Evolutionary conservation across 257 asterid species (phyloP), one percentile per base, ranked within the genome.

Genomic region (Echites panduratus): DNA sequence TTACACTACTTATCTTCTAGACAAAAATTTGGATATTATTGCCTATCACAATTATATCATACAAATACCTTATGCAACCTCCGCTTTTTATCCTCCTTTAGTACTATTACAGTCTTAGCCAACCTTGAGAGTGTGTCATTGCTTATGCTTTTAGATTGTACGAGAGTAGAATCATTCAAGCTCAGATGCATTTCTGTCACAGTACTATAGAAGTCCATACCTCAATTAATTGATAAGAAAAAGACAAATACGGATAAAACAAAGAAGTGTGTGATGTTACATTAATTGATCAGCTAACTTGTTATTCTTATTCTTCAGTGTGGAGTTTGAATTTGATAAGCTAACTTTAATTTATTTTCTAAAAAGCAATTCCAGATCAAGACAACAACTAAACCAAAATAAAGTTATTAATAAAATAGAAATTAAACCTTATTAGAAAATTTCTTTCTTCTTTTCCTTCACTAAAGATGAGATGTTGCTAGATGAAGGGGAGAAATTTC

Each of bases 101-200:
- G 86, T 49, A 87, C 80, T 64, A 82, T 73, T 76, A 92, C 97
- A 27, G 99, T 95, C 81, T 87, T 87, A 4, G 94, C 96, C 87
- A 95, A 77, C 70, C 89, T 84, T 58, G 97, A 82, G 41, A 95
- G 79, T 7, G 99, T 95, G 45, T 86, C 96, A 72, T 92, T 83
- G 84, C 98, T 92, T 72, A 95, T 92, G 90, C 99, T 92, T 78
- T 88, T 90, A 71, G 96, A 90, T 57, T 90, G 97, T 50, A 88
- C 93, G 71, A 92, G 90, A 53, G 83, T 81, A 48, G 96, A 81
- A 74, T 90, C 97, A 65, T 84, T 85, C 76, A 95, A 80, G 89
- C 98, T 95, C 47, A 97, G 96, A 73, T 95, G 99, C 76, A 90
- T 98, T 79, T 92, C 92, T 5, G 94, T 84, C 76, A 92, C 95